Evolutionary conservation across 306 rosid genomes (phyloP), one percentile per base, ranked within the genome.

Genomic region (Lagenaria siceraria): DNA sequence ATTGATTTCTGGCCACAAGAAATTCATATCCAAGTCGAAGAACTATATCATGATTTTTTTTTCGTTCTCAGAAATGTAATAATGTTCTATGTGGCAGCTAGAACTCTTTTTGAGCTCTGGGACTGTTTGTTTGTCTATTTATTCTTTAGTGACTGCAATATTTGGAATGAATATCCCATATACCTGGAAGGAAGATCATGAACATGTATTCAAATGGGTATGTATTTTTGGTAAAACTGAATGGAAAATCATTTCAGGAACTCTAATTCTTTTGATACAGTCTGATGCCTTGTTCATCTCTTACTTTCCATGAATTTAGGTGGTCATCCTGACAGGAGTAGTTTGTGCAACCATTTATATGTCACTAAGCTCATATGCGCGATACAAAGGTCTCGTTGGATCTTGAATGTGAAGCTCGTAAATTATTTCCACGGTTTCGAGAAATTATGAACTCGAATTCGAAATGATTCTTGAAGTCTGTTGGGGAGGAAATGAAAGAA

Each of bases 301-400:
- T 40, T 58, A 46, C 25, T 36, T 62, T 27, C 15, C 64, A 38
- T 63, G 35, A 69, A 63, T 78, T 63, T 80, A 93, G 98, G 98
- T 94, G 88, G 90, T 91, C 79, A 86, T 90, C 51, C 24, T 87
- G 33, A 54, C 86, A 3, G 98, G 94, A 84, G 60, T 86, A 70
- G 82, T 42, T 59, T 83, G 97, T 38, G 88, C 84, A 53, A 74
- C 89, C 12, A 13, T 94, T 77, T 90, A 91, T 85, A 5, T 91
- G 38, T 80, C 87, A 35, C 76, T 91, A 77, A 83, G 88, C 70
- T 74, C 94, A 3, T 91, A 91, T 80, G 98, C 98, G 22, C 86
- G 96, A 68, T 93, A 89, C 85, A 94, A 87, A 85, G 98, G 98
- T 65, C 94, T 94, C 49, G 89, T 94, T 52, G 96, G 93, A 78